These are phyloP conservation scores for Nitzschia sp. DNA, from an alignment of 108 stramenopile genomes.

Conservation along the genomic window DNA sequence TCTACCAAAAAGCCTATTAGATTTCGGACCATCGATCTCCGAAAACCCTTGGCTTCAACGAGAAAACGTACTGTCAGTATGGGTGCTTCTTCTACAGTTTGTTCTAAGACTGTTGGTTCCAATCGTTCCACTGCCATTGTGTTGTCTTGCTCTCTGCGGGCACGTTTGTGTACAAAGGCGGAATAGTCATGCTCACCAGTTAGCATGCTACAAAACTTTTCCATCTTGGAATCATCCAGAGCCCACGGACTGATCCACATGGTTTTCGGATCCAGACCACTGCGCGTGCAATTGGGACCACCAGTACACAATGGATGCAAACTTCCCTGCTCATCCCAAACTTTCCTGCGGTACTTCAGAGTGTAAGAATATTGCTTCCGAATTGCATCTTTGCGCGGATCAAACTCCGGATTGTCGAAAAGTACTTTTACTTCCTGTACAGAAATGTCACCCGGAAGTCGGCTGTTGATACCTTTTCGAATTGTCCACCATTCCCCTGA, in stretches of 20 bases:
- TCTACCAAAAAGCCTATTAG: constrained; percentile 79
- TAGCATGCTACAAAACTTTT: constrained; percentile 46
- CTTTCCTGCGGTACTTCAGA: constrained; percentile 58
- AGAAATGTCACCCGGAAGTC: constrained; percentile 71
- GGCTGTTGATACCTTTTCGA: constrained; percentile 64
- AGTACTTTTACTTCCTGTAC: constrained; percentile 39
- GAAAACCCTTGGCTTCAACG: constrained; percentile 71
- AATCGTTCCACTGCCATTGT: constrained; percentile 30
- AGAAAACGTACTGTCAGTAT: constrained; percentile 55
- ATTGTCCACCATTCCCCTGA: constrained; percentile 44
- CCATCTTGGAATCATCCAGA: constrained; percentile 53
- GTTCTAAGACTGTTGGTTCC: constrained; percentile 6
- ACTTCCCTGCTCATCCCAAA: constrained; percentile 11
- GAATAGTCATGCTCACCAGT: constrained; percentile 62
- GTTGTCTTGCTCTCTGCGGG: constrained; percentile 42
- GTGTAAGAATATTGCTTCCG: constrained; percentile 71
- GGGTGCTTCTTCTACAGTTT: constrained; percentile 34
- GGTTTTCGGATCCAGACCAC: constrained; percentile 49
- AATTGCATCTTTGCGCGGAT: constrained; percentile 57
- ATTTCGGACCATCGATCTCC: constrained; percentile 75
- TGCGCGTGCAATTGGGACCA: constrained; percentile 26
- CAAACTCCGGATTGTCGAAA: constrained; percentile 43
- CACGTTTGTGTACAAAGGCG: constrained; percentile 72
- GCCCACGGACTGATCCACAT: constrained; percentile 74
- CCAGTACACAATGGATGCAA: constrained; percentile 27